Percentiles rank a stretch among this genome's conserved stretches.
Evolutionary conservation across 495 filamentous ascomycete species (phyloP).

Genomic region (Aspergillus cavernicola): DNA sequence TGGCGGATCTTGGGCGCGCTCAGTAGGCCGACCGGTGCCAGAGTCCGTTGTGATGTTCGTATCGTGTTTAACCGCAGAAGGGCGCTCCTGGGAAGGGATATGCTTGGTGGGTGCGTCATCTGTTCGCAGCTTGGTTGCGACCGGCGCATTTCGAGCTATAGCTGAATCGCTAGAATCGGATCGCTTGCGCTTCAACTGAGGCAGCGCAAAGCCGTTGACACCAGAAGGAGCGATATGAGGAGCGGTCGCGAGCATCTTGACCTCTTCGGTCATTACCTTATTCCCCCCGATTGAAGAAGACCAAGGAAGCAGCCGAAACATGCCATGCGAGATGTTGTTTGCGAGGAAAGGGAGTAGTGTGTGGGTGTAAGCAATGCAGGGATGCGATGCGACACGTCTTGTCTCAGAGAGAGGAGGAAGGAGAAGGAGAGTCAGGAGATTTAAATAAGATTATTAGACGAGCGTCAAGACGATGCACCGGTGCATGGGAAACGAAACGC

Average conservation of each 20-base stretch:
- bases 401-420: neutral
- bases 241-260: slow-evolving; percentile 40
- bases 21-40: slow-evolving; percentile 6
- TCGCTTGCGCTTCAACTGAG: slow-evolving; percentile 56
- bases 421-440: neutral
- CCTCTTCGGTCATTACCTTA: slow-evolving; percentile 47
- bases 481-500: slow-evolving; percentile 15
- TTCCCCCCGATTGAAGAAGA: slow-evolving; percentile 53
- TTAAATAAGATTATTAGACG: slow-evolving; percentile 6
- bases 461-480: slow-evolving; percentile 14
- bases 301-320: slow-evolving; percentile 57
- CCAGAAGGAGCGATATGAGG: slow-evolving; percentile 34
- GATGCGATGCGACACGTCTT: slow-evolving; percentile 27
- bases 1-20: slow-evolving; percentile 5
- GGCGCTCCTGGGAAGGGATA: slow-evolving; percentile 7
- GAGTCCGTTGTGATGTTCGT: slow-evolving; percentile 11
- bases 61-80: slow-evolving; percentile 1
- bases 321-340: slow-evolving; percentile 47
- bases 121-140: slow-evolving; percentile 30
- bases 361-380: slow-evolving; percentile 17
- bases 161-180: slow-evolving; percentile 32
- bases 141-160: slow-evolving; percentile 27
- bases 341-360: slow-evolving; percentile 12
- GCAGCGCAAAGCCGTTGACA: slow-evolving; percentile 37
- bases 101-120: slow-evolving; percentile 22